Conservation (phyloP, 1,284 basidiomycete genomes). For the Ustilago hordei region DNA sequence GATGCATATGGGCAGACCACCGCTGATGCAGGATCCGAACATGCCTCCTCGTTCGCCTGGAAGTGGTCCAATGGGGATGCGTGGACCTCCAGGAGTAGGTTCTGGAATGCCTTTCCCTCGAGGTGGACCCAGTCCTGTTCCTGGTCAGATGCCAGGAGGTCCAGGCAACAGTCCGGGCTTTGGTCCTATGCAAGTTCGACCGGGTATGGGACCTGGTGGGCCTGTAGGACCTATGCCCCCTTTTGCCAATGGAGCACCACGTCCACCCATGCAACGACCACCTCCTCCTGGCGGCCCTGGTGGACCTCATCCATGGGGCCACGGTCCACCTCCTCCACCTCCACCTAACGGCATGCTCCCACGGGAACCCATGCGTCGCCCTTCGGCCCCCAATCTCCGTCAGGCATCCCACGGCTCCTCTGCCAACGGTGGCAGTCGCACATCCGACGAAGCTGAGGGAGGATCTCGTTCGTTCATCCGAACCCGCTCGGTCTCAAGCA, state of each 20-base stretch:
- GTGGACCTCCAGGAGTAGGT: conserved; percentile 9
- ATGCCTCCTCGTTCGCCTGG: conserved; percentile 44
- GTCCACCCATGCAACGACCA: conserved; percentile 39
- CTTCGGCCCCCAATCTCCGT: conserved; percentile 61
- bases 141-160: conserved; percentile 34
- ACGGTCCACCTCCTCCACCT: conserved; percentile 17
- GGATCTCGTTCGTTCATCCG: conserved; percentile 33
- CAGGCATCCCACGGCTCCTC: conserved; percentile 41
- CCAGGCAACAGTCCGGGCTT: conserved; percentile 30
- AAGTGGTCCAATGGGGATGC: conserved; percentile 15
- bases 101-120: conserved; percentile 30
- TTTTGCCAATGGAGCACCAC: conserved; percentile 33
- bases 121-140: conserved; percentile 41
- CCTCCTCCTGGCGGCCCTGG: conserved; percentile 18
- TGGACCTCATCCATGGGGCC: conserved; percentile 12
- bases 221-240: conserved; percentile 27
- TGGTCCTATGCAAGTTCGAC: conserved; percentile 34
- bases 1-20: conserved; percentile 38
- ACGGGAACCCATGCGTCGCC: conserved; percentile 40
- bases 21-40: conserved; percentile 48
- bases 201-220: conserved; percentile 31
- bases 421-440: conserved; percentile 19
- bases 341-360: conserved; percentile 24
- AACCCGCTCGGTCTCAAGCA: conserved; percentile 49
- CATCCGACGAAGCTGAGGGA: conserved; percentile 41